These are phyloP conservation scores for Zychaea mexicana DNA, from an alignment of 371 early-diverging fungal species.

Conservation along the genomic window DNA sequence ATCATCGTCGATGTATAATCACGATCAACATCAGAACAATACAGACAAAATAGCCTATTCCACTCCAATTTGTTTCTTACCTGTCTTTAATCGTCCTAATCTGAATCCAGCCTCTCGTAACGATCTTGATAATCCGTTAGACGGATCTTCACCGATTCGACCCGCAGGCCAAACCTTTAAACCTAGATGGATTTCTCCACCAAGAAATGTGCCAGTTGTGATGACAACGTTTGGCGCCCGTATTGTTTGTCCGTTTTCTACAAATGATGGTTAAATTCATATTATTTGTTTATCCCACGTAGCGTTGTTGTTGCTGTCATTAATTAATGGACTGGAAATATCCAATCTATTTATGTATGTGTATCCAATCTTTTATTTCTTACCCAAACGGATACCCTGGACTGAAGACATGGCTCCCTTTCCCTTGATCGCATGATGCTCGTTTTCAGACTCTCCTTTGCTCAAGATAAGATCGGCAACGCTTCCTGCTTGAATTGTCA, in stretches of 20 bases:
- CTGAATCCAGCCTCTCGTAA: slow-evolving; percentile 75
- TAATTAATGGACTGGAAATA: neutral
- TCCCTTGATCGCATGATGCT: slow-evolving; percentile 19
- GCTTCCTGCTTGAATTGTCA: slow-evolving; percentile 70
- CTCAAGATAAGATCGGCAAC: slow-evolving; percentile 74
- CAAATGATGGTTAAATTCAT: neutral
- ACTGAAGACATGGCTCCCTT: slow-evolving; percentile 35
- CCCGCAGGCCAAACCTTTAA: slow-evolving; percentile 79
- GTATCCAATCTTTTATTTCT: neutral
- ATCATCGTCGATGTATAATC: neutral
- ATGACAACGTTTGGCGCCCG: slow-evolving; percentile 76
- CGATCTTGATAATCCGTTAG: slow-evolving; percentile 76
- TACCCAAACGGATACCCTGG: slow-evolving; percentile 46
- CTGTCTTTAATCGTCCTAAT: slow-evolving; percentile 81
- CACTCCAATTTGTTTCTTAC: slow-evolving; percentile 16
- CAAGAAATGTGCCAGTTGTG: slow-evolving; percentile 86
- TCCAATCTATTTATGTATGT: neutral
- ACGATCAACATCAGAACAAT: neutral
- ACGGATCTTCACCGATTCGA: slow-evolving; percentile 76
- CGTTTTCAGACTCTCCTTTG: slow-evolving; percentile 34
- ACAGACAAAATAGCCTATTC: neutral
- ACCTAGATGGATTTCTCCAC: slow-evolving; percentile 86
- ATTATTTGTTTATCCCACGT: neutral
- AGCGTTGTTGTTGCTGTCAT: neutral
- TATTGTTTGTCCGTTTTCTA: slow-evolving; percentile 70